These are phyloP conservation scores for Aphanomyces invadans DNA, from an alignment of 352 stramenopile genomes.

Conservation along the genomic window DNA sequence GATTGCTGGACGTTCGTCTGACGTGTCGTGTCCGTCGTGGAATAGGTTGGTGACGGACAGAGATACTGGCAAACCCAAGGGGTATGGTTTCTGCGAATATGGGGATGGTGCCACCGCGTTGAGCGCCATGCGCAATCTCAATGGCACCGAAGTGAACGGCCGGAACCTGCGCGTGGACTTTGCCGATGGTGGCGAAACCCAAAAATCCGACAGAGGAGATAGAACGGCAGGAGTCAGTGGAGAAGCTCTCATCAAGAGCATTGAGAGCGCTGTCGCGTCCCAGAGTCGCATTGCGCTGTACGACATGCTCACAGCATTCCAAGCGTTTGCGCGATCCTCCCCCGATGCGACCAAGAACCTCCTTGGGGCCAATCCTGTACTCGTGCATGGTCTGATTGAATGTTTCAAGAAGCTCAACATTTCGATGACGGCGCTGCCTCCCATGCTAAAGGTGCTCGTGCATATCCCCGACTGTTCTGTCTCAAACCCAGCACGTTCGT, in stretches of 20 bases:
- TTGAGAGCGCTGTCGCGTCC: constrained; percentile 58
- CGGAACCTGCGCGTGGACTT: constrained; percentile 80
- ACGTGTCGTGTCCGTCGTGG: neutral
- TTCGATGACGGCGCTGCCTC: constrained; percentile 45
- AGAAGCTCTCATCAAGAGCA: constrained; percentile 70
- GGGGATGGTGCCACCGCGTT: constrained; percentile 71
- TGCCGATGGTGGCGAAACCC: constrained; percentile 51
- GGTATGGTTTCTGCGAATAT: constrained; percentile 83
- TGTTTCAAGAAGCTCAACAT: constrained; percentile 81
- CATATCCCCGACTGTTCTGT: neutral
- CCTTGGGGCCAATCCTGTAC: constrained; percentile 59
- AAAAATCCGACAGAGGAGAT: constrained; percentile 15
- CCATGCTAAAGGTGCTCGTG: neutral
- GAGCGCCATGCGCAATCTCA: constrained; percentile 80
- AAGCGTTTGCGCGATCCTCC: constrained; percentile 66
- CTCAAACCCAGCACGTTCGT: neutral
- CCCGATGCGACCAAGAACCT: constrained; percentile 74
- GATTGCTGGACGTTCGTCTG: neutral
- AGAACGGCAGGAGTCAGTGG: constrained; percentile 32
- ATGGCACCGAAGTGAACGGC: constrained; percentile 77
- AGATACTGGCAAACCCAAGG: constrained; percentile 78
- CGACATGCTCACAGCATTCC: constrained; percentile 73
- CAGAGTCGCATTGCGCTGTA: constrained; percentile 73
- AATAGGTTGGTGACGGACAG: constrained; percentile 76
- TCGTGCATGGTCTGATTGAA: constrained; percentile 79